phyloP scores from a whole-genome alignment of 2,329 filamentous ascomycete species.

The Curvularia hawaiiensis region DNA sequence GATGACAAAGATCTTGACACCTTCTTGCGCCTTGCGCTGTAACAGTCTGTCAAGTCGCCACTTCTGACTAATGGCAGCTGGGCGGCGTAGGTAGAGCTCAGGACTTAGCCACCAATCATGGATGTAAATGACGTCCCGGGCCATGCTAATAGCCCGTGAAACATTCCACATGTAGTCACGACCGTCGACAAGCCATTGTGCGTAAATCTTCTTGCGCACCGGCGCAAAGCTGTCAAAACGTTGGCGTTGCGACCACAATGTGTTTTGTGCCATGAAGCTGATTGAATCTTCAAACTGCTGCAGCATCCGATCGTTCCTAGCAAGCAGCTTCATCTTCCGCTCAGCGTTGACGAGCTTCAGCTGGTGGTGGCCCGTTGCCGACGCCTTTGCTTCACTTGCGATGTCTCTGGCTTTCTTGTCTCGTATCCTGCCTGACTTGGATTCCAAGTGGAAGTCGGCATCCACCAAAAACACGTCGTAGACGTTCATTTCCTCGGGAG shows the following conservation, averaged over 20 bases:
- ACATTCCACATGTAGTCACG: slow-evolving; percentile 99
- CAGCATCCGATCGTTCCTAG: slow-evolving; percentile 86
- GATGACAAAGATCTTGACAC: slow-evolving; percentile 97
- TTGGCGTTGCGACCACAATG: slow-evolving; percentile 81
- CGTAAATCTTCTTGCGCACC: slow-evolving; percentile 82
- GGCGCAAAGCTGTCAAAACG: slow-evolving; percentile 94
- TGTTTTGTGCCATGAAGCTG: slow-evolving; percentile 79
- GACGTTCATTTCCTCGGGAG: slow-evolving; percentile 97
- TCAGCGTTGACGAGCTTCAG: slow-evolving; percentile 90
- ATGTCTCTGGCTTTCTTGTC: slow-evolving; percentile 65
- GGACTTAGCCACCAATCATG: slow-evolving; percentile 99
- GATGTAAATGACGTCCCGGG: slow-evolving; percentile 96
- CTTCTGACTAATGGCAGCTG: slow-evolving; percentile 94
- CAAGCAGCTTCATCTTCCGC: slow-evolving; percentile 87
- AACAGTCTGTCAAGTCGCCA: slow-evolving; percentile 93
- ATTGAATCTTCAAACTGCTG: slow-evolving; percentile 95
- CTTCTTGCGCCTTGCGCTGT: slow-evolving; percentile 91
- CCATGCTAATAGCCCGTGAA: slow-evolving; percentile 94
- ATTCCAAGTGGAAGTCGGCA: slow-evolving; percentile 79
- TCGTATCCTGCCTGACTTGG: slow-evolving; percentile 62
- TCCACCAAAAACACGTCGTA: slow-evolving; percentile 99
- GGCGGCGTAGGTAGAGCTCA: slow-evolving; percentile 91
- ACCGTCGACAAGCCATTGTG: slow-evolving; percentile 95
- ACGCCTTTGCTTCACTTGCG: slow-evolving; percentile 68
- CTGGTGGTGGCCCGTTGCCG: slow-evolving; percentile 76